These are phyloP conservation scores for Knoxdaviesia proteae DNA, from an alignment of 2,329 filamentous ascomycete species.

Conservation along the genomic window DNA sequence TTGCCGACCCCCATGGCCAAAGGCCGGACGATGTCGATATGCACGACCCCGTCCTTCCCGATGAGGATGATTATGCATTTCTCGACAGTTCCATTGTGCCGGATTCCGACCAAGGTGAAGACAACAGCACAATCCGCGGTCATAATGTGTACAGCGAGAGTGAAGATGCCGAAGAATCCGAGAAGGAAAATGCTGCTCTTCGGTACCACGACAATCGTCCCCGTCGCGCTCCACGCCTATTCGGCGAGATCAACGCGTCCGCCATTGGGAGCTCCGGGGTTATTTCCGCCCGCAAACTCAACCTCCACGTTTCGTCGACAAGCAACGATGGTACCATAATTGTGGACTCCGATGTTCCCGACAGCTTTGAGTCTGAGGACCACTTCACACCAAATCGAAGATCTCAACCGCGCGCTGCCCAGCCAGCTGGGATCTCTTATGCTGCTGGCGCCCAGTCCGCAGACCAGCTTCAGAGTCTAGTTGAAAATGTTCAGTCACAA, in stretches of 20 bases:
- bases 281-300: slow-evolving; percentile 25
- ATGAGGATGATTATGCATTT: no score
- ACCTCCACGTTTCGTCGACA: slow-evolving; percentile 17
- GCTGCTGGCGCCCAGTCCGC: slow-evolving; percentile 15
- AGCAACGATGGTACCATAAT: slow-evolving; percentile 2
- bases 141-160: slow-evolving; percentile 13
- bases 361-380: slow-evolving; percentile 2
- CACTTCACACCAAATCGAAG: slow-evolving; percentile 2
- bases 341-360: slow-evolving; percentile 11
- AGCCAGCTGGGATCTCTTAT: neutral
- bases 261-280: slow-evolving; percentile 31
- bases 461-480: slow-evolving; percentile 28
- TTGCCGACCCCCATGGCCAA: slow-evolving; percentile 22
- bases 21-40: no score
- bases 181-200: slow-evolving; percentile 61
- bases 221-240: slow-evolving; percentile 17
- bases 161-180: slow-evolving; percentile 41
- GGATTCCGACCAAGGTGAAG: no score
- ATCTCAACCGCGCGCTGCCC: neutral
- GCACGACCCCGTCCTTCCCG: no score
- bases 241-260: slow-evolving; percentile 33
- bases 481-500: slow-evolving; percentile 31
- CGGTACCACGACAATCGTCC: slow-evolving; percentile 9
- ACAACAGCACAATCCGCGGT: slow-evolving; percentile 8
- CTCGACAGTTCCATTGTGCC: no score